Percentiles rank a stretch among this genome's conserved stretches.
Conservation (phyloP, 176 grass and related monocot species). For the Avena sativa region DNA sequence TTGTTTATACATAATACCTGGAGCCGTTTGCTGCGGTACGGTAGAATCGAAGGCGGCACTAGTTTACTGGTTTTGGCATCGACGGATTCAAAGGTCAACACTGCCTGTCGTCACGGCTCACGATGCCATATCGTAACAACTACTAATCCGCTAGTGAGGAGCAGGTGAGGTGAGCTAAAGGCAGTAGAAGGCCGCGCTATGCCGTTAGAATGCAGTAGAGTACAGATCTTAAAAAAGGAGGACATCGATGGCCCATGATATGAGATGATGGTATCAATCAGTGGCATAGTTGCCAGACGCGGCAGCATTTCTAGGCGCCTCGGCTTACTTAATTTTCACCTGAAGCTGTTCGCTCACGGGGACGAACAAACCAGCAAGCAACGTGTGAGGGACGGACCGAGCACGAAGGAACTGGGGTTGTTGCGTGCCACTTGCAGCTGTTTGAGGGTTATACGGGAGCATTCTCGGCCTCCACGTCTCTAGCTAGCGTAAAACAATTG, state of each 20-base stretch:
- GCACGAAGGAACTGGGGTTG: background rate
- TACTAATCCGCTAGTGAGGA: background rate
- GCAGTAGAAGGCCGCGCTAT: background rate
- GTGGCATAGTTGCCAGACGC: no score
- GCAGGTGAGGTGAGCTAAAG: background rate
- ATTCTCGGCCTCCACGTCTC: background rate
- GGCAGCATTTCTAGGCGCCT: no score
- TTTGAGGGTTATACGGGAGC: constrained; percentile 25
- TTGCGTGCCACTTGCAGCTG: background rate
- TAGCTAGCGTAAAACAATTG: constrained; percentile 21
- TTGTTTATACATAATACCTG: no score
- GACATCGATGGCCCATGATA: no score
- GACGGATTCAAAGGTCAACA: background rate
- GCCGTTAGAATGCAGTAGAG: no score
- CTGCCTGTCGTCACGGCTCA: background rate
- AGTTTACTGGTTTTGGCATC: background rate
- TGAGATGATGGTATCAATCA: no score
- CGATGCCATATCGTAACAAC: background rate
- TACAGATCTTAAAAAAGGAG: no score
- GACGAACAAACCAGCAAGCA: background rate
- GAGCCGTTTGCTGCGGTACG: background rate
- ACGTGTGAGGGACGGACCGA: background rate
- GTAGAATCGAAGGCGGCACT: background rate
- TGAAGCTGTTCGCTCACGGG: background rate
- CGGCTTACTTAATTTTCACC: no score